Conservation (phyloP, 2,329 filamentous ascomycete species). For the Fusarium sp. region DNA sequence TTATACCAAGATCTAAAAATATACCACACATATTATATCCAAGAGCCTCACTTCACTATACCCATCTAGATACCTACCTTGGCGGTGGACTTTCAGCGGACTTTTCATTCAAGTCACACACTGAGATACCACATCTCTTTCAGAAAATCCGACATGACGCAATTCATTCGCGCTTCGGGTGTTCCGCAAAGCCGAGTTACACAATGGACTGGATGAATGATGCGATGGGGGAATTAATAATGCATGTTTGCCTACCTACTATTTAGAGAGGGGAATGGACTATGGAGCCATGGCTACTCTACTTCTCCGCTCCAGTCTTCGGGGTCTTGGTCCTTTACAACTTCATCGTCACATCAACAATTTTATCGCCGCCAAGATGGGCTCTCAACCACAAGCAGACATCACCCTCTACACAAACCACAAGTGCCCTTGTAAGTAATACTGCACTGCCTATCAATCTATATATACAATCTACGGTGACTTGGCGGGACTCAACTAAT, state of each 20-base stretch:
- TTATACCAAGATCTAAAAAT: neutral
- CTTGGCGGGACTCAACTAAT: neutral
- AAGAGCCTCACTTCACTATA: conserved; percentile 1
- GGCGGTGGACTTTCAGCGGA: too few relatives aligned
- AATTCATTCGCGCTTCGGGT: conserved; percentile 18
- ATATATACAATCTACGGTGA: conserved; percentile 3
- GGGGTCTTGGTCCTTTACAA: neutral
- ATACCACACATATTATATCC: neutral
- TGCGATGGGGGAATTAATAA: conserved; percentile 6
- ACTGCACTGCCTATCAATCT: neutral
- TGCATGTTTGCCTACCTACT: neutral
- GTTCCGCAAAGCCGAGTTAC: conserved; percentile 4
- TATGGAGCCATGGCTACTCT: neutral
- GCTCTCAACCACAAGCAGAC: conserved; percentile 35
- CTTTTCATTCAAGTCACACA: neutral
- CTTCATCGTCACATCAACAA: conserved; percentile 1
- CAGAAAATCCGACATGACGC: conserved; percentile 13
- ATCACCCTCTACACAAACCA: conserved; percentile 79
- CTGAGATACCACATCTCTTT: neutral
- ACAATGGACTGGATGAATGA: neutral
- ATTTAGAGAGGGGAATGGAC: neutral
- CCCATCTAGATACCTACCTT: too few relatives aligned
- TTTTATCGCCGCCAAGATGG: conserved; percentile 21
- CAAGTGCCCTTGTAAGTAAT: conserved; percentile 68
- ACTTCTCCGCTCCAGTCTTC: neutral